Conservation (phyloP, 169 alveolate species). For the Amoebophrya sp. region DNA sequence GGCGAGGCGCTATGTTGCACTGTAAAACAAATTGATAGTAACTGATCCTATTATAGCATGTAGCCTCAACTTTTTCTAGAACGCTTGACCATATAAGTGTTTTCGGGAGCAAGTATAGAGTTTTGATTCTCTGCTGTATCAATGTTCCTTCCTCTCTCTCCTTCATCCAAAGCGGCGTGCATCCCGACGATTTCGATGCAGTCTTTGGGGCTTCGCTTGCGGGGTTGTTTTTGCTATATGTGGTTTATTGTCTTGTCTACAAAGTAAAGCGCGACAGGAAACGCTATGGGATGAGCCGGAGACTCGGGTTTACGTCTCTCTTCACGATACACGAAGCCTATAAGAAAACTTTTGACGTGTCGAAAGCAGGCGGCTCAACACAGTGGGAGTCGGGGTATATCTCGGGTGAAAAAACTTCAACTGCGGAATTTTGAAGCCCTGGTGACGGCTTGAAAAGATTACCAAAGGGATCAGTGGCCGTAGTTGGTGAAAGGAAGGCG, state of each 20-base stretch:
- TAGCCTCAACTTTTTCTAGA: too few species aligned
- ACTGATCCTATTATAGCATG: too few species aligned
- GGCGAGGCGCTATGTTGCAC: too few species aligned
- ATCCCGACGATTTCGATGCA: neutral
- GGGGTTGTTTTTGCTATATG: neutral
- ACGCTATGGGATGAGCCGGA: neutral
- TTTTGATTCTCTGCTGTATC: too few species aligned
- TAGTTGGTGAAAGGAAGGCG: too few species aligned
- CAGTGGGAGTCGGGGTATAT: neutral
- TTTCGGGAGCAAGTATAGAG: too few species aligned
- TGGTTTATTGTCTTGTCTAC: neutral
- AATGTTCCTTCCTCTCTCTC: too few species aligned
- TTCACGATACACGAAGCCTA: neutral
- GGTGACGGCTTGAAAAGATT: too few species aligned
- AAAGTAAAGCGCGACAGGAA: constrained; percentile 5
- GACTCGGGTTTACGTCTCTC: neutral
- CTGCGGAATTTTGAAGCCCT: neutral
- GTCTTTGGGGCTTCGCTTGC: neutral
- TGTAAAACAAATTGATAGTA: too few species aligned
- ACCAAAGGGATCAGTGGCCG: too few species aligned
- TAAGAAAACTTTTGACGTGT: neutral
- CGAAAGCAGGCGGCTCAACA: neutral
- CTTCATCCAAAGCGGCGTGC: too few species aligned
- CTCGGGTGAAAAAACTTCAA: neutral
- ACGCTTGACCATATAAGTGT: too few species aligned